phyloP scores from a whole-genome alignment of 352 stramenopile species.

The Phytophthora palmivora region DNA sequence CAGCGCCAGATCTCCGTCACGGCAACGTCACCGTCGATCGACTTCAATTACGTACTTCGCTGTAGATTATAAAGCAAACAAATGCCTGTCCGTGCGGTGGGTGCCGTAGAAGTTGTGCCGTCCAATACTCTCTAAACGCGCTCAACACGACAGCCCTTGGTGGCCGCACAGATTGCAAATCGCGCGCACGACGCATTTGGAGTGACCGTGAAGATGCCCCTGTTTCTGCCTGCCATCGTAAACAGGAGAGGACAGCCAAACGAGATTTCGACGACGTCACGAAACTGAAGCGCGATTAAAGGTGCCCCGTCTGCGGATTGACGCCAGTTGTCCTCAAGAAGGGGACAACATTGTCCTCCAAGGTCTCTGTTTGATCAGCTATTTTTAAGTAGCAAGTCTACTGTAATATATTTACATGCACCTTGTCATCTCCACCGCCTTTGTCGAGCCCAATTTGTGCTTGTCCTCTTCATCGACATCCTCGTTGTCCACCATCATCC shows the following conservation, averaged over 20 bases:
- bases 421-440: no score
- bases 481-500: background rate
- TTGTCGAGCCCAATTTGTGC: background rate
- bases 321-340: constrained; percentile 11
- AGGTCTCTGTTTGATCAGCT: constrained; percentile 22
- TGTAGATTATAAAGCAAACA: constrained; percentile 8
- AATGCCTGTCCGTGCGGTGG: background rate
- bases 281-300: constrained; percentile 30
- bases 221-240: constrained; percentile 8
- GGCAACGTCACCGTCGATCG: background rate
- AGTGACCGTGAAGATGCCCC: constrained; percentile 1
- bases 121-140: constrained; percentile 4
- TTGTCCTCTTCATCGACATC: background rate
- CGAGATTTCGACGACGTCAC: constrained; percentile 6
- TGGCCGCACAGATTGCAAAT: constrained; percentile 16
- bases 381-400: constrained; percentile 19
- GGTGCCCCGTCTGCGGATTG: constrained; percentile 11
- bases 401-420: no score
- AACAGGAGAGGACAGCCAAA: background rate
- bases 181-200: background rate
- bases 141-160: background rate
- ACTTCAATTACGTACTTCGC: background rate
- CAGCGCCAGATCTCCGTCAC: background rate
- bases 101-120: constrained; percentile 12
- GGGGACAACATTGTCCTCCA: constrained; percentile 20